These are phyloP conservation scores for Scutellaria minor DNA, from an alignment of 257 asterid species.

Conservation along the genomic window DNA sequence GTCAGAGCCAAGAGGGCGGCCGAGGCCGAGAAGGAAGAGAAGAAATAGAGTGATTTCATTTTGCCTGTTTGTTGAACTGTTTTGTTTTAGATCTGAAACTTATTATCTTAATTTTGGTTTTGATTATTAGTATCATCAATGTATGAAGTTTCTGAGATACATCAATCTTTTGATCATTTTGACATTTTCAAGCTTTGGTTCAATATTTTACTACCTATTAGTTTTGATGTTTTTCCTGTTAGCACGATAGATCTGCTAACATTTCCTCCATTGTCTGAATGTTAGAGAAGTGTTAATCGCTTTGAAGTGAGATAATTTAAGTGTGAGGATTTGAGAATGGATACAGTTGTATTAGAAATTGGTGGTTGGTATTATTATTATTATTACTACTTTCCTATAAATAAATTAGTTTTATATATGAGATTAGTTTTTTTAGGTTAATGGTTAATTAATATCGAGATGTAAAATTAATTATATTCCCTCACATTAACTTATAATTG, in stretches of 20 bases:
- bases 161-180: slow-evolving; percentile 16
- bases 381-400: no score
- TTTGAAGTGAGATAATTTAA: no score
- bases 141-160: slow-evolving; percentile 30
- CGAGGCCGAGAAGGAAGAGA: slow-evolving; percentile 92
- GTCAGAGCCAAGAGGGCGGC: slow-evolving; percentile 88
- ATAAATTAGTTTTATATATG: no score
- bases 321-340: background rate
- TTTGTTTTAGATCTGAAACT: slow-evolving; percentile 29
- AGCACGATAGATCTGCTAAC: no score
- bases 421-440: no score
- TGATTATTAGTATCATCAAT: slow-evolving; percentile 19
- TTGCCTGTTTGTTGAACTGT: slow-evolving; percentile 29
- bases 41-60: slow-evolving; percentile 49
- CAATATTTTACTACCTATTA: background rate
- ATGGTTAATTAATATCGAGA: no score
- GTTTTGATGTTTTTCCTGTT: background rate
- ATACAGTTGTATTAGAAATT: no score
- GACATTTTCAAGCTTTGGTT: background rate
- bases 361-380: no score
- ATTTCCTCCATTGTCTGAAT: background rate
- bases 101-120: slow-evolving; percentile 35
- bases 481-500: no score
- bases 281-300: no score
- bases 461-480: no score